Base-by-base conservation (phyloP, 2,329 filamentous ascomycete genomes). In the Fusarium napiforme region DNA sequence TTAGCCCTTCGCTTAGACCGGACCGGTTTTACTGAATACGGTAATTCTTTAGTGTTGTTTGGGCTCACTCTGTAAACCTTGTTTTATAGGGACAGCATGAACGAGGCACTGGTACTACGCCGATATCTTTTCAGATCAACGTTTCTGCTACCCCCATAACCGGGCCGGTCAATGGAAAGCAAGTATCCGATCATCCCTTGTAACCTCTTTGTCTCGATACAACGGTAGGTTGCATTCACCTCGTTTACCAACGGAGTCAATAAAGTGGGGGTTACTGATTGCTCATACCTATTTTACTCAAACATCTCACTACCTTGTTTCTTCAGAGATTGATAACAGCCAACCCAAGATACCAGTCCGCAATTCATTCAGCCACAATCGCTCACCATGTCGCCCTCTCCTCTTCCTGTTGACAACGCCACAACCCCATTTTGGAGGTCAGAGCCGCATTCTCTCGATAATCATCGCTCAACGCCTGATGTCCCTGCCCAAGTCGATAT, bases 381-480 rank as follows among this genome's bases (percentile, higher is more conserved):
- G 18, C 5, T 1, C 6, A 30, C 28, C 9, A 63, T 63, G 60
- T 32, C 53, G 23, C 43, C 55, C 11, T 63, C 43, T 18, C 9
- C 21, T 1, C 23, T 63, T 8, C 60, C 60, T 4, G 60, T 63
- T 1, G 28, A 49, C 5, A 63, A 63, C 2, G 43, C 60, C 30
- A 63, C 60, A 1, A 60, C 42, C 21, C 23, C 60, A 4, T 63
- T 63, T 60, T 63, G 60, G 60, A 23, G 60, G 42, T 40, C 36
- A 15, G 60, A 60, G 15, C 60, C 16, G 14, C 60, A 60, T 9
- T 18, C 7, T 18, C 34, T 63, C 2, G 60, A 63, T 32, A 21
- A 60, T 0, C 30, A 63, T 11, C 60, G 55, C 9, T 63, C 60
- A 63, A 63, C 60, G 19, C 28, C 43, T 18, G 53, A 49, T 10